Conservation (phyloP, 176 grass and related monocot genomes). For the Saccharum officinarum region DNA sequence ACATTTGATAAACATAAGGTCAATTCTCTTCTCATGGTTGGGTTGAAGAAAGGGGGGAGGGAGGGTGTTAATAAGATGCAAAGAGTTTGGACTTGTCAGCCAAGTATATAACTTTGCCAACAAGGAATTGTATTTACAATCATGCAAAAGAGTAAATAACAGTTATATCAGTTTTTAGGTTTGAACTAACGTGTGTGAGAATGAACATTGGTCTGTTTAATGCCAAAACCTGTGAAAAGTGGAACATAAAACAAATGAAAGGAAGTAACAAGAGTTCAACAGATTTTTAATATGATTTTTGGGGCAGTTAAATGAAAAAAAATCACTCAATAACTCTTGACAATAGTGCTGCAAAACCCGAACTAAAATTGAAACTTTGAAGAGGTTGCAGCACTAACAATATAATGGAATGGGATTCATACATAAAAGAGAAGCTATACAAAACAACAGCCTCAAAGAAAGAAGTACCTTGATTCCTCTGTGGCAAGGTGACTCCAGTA, state of each 20-base stretch:
- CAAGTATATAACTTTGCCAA: constrained; percentile 17
- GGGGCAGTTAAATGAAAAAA: not conserved
- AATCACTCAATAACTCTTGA: not conserved
- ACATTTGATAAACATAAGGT: constrained; percentile 10
- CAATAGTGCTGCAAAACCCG: not conserved
- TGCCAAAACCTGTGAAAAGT: not conserved
- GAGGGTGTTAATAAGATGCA: not conserved
- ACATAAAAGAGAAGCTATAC: not conserved
- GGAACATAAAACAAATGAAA: not conserved
- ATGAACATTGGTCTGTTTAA: not conserved
- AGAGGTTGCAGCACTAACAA: constrained; percentile 8
- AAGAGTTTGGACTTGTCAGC: not conserved
- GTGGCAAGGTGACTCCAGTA: constrained; percentile 83
- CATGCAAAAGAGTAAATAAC: constrained; percentile 4
- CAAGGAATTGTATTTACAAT: not conserved
- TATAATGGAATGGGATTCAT: not conserved
- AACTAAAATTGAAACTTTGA: constrained; percentile 19
- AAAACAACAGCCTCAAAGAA: not conserved
- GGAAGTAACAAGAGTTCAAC: not conserved
- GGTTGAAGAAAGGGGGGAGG: not conserved
- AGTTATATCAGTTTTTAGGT: not conserved
- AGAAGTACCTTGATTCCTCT: constrained; percentile 79
- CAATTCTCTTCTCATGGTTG: constrained; percentile 1
- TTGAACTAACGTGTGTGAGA: not conserved
- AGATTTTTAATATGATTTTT: not conserved